A percentile compares a stretch with the other conserved stretches of the same genome.
Conservation (phyloP, 2,329 filamentous ascomycete species). For the Diaporthe vaccinii region DNA sequence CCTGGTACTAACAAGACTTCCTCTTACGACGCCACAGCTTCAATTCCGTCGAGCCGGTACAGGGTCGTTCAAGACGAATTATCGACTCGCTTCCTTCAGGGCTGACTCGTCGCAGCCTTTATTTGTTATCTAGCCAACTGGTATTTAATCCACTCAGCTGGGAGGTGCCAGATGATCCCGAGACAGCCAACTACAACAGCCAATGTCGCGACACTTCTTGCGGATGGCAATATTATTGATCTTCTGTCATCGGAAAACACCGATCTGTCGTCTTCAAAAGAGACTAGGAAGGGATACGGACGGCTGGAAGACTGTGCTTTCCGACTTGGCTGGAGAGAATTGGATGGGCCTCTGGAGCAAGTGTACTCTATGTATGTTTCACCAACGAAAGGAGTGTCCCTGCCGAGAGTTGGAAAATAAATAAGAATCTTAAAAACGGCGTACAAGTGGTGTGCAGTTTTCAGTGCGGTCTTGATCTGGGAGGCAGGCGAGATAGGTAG, state of each 20-base stretch:
- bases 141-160: background rate
- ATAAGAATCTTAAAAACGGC: no score
- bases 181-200: background rate
- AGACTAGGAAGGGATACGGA: no score
- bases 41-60: background rate
- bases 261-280: no score
- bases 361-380: background rate
- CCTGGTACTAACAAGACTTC: background rate
- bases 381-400: no score
- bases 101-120: background rate
- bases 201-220: background rate
- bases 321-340: background rate
- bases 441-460: no score
- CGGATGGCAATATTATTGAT: background rate
- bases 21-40: background rate
- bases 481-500: no score
- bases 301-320: background rate
- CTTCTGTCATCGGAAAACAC: background rate
- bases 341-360: background rate
- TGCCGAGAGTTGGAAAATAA: no score
- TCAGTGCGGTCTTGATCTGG: no score
- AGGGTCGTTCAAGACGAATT: background rate
- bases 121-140: background rate
- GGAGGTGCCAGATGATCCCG: background rate
- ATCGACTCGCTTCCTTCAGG: background rate